Evolutionary conservation across 2,329 filamentous ascomycete genomes (phyloP), one percentile per base, ranked within the genome.

Genomic region (Alternaria sp.): DNA sequence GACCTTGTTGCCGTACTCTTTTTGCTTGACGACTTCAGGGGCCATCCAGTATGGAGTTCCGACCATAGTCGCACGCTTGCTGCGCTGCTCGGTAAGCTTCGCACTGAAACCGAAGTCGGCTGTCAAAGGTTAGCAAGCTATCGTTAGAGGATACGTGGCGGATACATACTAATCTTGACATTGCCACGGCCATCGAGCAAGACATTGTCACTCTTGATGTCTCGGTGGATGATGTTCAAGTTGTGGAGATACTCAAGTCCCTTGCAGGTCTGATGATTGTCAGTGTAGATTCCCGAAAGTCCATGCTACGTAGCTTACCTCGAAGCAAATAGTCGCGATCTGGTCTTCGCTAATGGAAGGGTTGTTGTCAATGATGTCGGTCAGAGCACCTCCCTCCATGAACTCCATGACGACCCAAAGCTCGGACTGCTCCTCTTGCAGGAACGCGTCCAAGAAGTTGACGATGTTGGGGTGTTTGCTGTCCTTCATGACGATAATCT

Each of bases 381-480:
- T 99, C 80, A 99, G 84, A 66, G 96, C 93, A 83, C 96, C 96
- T 74, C 96, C 96, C 83, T 99, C 96, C 96, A 99, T 99, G 76
- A 94, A 99, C 83, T 99, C 96, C 96, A 99, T 97, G 56, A 99
- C 95, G 11, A 99, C 93, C 96, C 96, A 99, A n/a, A 99, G 87
- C 80, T 99, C 96, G 58, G 92, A 88, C 74, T 92, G 93, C 80
- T 96, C 95, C 80, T 97, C 97, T 75, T 96, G 92, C 77, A 99
- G 83, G 85, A 98, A 99, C 4, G 95, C 94, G 73, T 99, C 96
- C 32, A 99, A 84, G 83, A 97, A 99, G 83, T 99, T 99, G 81
- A 99, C 96, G 84, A 99, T 99, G 81, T 99, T 99, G 65, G 91
- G 90, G 81, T 99, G 96, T 79, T 94, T 92, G 85, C 93, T 97